Conservation (phyloP, 2,329 filamentous ascomycete genomes). For the Lasiodiplodia gonubiensis region DNA sequence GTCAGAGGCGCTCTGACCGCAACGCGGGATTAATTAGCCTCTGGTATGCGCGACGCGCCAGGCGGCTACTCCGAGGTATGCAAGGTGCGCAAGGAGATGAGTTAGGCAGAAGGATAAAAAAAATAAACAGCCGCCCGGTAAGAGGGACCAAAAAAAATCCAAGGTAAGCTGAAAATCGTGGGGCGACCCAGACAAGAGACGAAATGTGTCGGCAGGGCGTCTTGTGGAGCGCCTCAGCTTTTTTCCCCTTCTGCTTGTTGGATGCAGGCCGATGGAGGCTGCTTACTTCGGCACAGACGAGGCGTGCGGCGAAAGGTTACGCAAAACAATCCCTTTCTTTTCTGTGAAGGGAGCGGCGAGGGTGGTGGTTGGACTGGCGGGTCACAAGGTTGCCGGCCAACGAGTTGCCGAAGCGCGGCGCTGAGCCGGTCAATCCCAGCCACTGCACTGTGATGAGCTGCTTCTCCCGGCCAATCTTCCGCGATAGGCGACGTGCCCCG, state of each 20-base stretch:
- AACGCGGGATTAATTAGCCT: constrained; percentile 21
- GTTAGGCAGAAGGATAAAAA: neutral
- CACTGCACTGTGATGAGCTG: constrained; percentile 9
- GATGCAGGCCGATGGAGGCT: neutral
- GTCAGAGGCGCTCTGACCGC: constrained; percentile 7
- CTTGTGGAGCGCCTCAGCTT: constrained; percentile 15
- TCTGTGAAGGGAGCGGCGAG: constrained; percentile 2
- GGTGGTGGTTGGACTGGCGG: constrained; percentile 21
- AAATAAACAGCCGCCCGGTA: constrained; percentile 6
- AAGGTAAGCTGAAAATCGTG: constrained; percentile 9
- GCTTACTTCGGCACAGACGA: constrained; percentile 12
- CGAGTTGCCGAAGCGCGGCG: neutral
- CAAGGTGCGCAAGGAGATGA: neutral
- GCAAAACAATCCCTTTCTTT: constrained; percentile 17
- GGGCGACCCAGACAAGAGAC: constrained; percentile 10
- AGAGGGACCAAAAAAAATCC: neutral
- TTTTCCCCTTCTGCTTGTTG: neutral
- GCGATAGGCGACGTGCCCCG: constrained; percentile 16
- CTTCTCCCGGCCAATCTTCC: constrained; percentile 23
- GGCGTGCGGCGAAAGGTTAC: neutral
- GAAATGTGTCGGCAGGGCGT: constrained; percentile 22
- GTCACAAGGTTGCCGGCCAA: constrained; percentile 20
- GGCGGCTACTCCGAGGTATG: neutral
- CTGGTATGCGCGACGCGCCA: constrained; percentile 7
- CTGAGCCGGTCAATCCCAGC: constrained; percentile 6